Percentiles rank a stretch among this genome's conserved stretches.
phyloP scores from a whole-genome alignment of 2,329 filamentous ascomycete genomes.

The Amesomyces nigricolor region DNA sequence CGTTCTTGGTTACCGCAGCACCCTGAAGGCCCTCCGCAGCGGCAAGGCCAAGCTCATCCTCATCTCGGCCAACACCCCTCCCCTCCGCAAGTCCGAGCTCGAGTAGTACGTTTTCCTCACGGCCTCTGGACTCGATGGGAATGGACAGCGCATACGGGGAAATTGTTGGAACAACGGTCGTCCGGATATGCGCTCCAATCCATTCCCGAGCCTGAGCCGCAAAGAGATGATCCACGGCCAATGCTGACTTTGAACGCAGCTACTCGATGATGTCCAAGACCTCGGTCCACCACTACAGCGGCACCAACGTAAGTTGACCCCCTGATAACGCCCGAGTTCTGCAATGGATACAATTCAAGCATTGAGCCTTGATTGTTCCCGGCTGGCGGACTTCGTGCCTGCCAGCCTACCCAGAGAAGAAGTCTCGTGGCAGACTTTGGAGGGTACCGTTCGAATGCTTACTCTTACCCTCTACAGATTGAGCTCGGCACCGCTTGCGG shows the following conservation, averaged over 20 bases:
- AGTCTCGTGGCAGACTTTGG: conserved; percentile 76
- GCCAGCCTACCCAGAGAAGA: conserved; percentile 77
- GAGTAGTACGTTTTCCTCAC: conserved; percentile 50
- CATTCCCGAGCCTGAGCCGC: neutral
- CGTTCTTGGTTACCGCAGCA: conserved; percentile 85
- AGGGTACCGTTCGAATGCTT: conserved; percentile 63
- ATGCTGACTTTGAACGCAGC: conserved; percentile 34
- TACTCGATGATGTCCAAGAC: conserved; percentile 91
- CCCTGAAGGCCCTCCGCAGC: conserved; percentile 71
- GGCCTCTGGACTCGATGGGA: neutral
- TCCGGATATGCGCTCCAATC: neutral
- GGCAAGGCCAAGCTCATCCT: conserved; percentile 98
- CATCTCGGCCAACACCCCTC: conserved; percentile 77
- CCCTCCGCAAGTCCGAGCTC: conserved; percentile 94
- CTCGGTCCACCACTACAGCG: conserved; percentile 93
- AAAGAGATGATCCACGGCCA: neutral
- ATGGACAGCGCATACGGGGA: neutral
- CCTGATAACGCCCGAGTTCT: conserved; percentile 7
- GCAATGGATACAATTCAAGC: conserved; percentile 2
- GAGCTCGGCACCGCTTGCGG: conserved; percentile 97
- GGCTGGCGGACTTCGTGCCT: conserved; percentile 25
- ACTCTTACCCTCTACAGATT: conserved; percentile 59
- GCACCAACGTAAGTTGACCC: conserved; percentile 86
- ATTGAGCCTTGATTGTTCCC: conserved; percentile 24
- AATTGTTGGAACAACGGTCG: neutral